Conservation (phyloP, 2,329 filamentous ascomycete species). For the Colletotrichum falcatum region DNA sequence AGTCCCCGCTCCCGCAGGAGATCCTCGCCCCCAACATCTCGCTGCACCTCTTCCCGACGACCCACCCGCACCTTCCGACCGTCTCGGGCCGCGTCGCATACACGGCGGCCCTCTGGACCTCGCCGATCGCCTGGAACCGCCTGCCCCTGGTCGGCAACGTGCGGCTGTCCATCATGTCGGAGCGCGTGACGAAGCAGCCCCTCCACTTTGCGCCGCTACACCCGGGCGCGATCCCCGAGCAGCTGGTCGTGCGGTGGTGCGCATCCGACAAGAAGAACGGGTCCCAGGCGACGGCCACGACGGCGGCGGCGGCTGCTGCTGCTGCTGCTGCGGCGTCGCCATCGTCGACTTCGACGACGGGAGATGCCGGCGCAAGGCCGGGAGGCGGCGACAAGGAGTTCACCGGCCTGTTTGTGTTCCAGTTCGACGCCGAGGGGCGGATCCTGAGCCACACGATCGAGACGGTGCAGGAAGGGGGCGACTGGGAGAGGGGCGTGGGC, state of each 20-base stretch:
- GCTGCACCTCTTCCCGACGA: constrained; percentile 78
- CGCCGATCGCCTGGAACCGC: constrained; percentile 94
- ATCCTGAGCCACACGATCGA: constrained; percentile 93
- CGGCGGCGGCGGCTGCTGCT: constrained; percentile 51
- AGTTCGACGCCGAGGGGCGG: constrained; percentile 89
- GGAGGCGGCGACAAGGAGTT: constrained; percentile 79
- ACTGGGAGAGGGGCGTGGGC: constrained; percentile 84
- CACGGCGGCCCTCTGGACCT: constrained; percentile 91
- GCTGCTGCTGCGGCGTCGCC: constrained; percentile 50
- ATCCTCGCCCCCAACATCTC: constrained; percentile 81
- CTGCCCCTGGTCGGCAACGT: constrained; percentile 93
- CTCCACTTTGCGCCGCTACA: constrained; percentile 60
- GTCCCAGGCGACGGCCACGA: constrained; percentile 43
- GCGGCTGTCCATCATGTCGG: constrained; percentile 85
- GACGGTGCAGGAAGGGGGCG: constrained; percentile 84
- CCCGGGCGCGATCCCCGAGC: constrained; percentile 74
- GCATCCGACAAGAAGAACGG: constrained; percentile 65
- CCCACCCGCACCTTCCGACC: constrained; percentile 89
- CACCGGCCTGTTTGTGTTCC: constrained; percentile 92
- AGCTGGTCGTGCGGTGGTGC: constrained; percentile 92
- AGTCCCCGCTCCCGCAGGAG: constrained; percentile 77
- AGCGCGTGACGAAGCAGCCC: constrained; percentile 81
- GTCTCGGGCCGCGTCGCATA: constrained; percentile 93
- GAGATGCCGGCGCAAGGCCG: constrained; percentile 61
- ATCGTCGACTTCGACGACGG: constrained; percentile 46